phyloP scores from a whole-genome alignment of 2,329 filamentous ascomycete species.

The Aureobasidium sp. region DNA sequence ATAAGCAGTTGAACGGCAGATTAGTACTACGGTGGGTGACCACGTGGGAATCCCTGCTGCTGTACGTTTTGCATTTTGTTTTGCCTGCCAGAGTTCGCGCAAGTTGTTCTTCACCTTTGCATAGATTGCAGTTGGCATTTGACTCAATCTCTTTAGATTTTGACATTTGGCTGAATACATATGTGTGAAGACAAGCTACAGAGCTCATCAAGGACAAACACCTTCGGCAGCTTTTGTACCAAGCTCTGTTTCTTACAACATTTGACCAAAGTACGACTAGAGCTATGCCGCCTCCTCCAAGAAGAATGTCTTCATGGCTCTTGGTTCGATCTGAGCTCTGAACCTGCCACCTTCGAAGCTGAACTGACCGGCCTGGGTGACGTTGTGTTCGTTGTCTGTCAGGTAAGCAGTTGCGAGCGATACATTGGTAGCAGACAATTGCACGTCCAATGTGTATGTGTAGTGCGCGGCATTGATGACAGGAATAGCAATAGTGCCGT shows the following conservation, averaged over 20 bases:
- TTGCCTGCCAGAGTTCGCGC: too few species aligned
- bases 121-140: not conserved
- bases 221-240: not conserved
- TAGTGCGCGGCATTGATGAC: slow-evolving; percentile 23
- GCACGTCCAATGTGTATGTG: slow-evolving; percentile 18
- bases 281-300: slow-evolving; percentile 1
- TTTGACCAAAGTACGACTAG: not conserved
- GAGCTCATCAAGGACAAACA: not conserved
- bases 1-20: too few species aligned
- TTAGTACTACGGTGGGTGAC: not conserved
- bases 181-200: not conserved
- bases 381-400: slow-evolving; percentile 22
- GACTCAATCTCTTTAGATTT: not conserved
- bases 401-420: slow-evolving; percentile 19
- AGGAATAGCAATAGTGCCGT: slow-evolving; percentile 22
- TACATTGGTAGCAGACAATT: slow-evolving; percentile 16
- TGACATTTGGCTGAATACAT: not conserved
- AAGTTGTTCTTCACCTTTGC: too few species aligned
- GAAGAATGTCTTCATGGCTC: slow-evolving; percentile 22
- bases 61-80: not conserved
- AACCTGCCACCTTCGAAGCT: slow-evolving; percentile 14
- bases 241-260: not conserved
- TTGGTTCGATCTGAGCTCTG: slow-evolving; percentile 19
- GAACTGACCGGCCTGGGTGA: slow-evolving; percentile 13
- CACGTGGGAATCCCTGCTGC: not conserved